Evolutionary conservation across 176 grass and related monocot genomes (phyloP).

Genomic region (Aegilops longissima): DNA sequence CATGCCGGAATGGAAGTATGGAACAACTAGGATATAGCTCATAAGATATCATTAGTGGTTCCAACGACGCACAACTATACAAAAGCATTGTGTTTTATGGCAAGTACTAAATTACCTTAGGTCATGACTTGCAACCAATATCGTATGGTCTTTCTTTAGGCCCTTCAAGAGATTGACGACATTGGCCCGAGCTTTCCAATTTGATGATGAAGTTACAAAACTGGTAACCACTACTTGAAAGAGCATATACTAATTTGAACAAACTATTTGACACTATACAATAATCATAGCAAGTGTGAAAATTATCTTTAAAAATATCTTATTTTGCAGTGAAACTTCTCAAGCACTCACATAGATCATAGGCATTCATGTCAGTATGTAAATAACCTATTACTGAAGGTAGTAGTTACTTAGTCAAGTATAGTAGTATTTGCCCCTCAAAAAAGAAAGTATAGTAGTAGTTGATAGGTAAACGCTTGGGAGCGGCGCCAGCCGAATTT

Average conservation of each 20-base stretch:
- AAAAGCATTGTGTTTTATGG: too few species aligned
- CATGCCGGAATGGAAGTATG: too few species aligned
- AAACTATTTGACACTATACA: not conserved
- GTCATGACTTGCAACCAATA: too few species aligned
- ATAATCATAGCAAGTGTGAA: not conserved
- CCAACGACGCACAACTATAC: too few species aligned
- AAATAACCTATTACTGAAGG: constrained; percentile 17
- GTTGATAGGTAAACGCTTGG: constrained; percentile 24
- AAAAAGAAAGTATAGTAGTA: constrained; percentile 20
- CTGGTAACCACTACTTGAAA: not conserved
- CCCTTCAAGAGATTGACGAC: too few species aligned
- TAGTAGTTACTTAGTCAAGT: constrained; percentile 56
- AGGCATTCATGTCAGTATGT: not conserved
- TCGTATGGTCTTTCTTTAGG: too few species aligned
- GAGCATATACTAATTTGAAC: not conserved
- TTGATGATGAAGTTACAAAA: too few species aligned
- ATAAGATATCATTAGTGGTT: too few species aligned
- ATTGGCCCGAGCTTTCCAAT: too few species aligned
- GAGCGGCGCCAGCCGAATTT: too few species aligned
- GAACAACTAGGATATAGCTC: too few species aligned
- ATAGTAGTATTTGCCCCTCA: not conserved
- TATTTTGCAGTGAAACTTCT: not conserved
- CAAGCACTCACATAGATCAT: not conserved
- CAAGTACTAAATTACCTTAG: too few species aligned
- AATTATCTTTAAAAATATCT: constrained; percentile 38